Percentiles rank a stretch among this genome's conserved stretches.
Conservation (phyloP, 2,329 filamentous ascomycete species). For the Aureobasidium lini region DNA sequence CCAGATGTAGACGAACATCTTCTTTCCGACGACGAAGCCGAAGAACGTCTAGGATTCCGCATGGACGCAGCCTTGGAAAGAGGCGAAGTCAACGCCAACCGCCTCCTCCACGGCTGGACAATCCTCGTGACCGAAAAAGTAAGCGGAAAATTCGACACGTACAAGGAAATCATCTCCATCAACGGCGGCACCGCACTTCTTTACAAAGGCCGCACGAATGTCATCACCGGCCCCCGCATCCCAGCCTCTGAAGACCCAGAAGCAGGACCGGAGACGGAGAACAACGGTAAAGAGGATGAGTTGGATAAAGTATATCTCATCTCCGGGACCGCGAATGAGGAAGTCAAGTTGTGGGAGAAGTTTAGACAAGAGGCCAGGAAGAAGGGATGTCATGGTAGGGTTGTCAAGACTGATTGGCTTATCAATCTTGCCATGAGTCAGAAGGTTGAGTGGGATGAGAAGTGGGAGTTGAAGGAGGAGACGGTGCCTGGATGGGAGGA, state of each 20-base stretch:
- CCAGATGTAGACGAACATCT: slow-evolving; percentile 58
- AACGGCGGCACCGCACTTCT: slow-evolving; percentile 79
- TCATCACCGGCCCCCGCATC: slow-evolving; percentile 40
- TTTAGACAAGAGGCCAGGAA: slow-evolving; percentile 74
- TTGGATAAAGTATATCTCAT: slow-evolving; percentile 64
- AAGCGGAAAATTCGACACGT: slow-evolving; percentile 74
- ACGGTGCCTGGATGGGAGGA: slow-evolving; percentile 11
- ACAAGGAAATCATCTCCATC: slow-evolving; percentile 74
- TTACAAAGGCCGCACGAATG: slow-evolving; percentile 61
- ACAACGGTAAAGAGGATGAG: slow-evolving; percentile 52
- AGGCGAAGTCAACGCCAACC: slow-evolving; percentile 68
- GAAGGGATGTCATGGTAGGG: slow-evolving; percentile 69
- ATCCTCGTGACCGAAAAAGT: slow-evolving; percentile 81
- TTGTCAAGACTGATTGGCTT: slow-evolving; percentile 85
- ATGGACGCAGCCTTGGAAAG: slow-evolving; percentile 61
- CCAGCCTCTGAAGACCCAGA: slow-evolving; percentile 50
- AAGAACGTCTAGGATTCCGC: slow-evolving; percentile 62
- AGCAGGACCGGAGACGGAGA: slow-evolving; percentile 46
- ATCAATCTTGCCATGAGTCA: slow-evolving; percentile 86
- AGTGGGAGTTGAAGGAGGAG: slow-evolving; percentile 24
- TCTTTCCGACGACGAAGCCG: slow-evolving; percentile 64
- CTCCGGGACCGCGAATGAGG: slow-evolving; percentile 57
- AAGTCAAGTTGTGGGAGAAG: slow-evolving; percentile 67
- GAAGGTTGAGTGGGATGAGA: slow-evolving; percentile 44
- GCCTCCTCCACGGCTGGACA: slow-evolving; percentile 65